These are phyloP conservation scores for Daldinia concentrica DNA, from an alignment of 495 filamentous ascomycete species.

Conservation along the genomic window DNA sequence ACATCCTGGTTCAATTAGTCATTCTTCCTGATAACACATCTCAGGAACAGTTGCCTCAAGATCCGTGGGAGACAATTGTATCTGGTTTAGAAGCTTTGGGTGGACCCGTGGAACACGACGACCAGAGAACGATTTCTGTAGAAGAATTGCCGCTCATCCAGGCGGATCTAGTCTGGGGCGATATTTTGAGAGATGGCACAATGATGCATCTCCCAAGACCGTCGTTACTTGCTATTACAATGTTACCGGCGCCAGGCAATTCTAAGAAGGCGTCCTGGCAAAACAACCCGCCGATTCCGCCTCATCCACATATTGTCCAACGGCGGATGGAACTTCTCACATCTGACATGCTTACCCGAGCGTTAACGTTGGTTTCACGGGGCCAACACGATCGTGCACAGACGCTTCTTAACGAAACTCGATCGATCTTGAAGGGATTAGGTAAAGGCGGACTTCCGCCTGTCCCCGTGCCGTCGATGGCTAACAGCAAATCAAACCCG, in stretches of 20 bases:
- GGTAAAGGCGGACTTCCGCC: slow-evolving; percentile 95
- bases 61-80: slow-evolving; percentile 96
- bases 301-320: slow-evolving; percentile 94
- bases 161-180: slow-evolving; percentile 92
- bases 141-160: slow-evolving; percentile 97
- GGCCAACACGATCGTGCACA: slow-evolving; percentile 94
- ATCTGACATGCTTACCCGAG: slow-evolving; percentile 96
- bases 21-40: slow-evolving; percentile 89
- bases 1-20: slow-evolving; percentile 93
- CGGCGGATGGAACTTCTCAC: slow-evolving; percentile 97
- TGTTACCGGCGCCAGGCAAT: slow-evolving; percentile 80
- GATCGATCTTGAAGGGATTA: slow-evolving; percentile 93
- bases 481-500: slow-evolving; percentile 54
- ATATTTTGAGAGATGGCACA: slow-evolving; percentile 91
- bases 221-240: slow-evolving; percentile 95
- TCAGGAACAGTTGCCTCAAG: slow-evolving; percentile 87
- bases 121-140: slow-evolving; percentile 82
- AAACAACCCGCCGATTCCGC: slow-evolving; percentile 88
- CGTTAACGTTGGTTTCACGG: slow-evolving; percentile 88
- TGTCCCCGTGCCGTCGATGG: slow-evolving; percentile 67
- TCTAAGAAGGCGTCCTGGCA: slow-evolving; percentile 68
- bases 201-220: slow-evolving; percentile 87
- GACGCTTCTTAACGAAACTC: slow-evolving; percentile 89
- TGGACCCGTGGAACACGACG: slow-evolving; percentile 88
- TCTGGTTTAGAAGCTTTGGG: slow-evolving; percentile 95